Conservation (phyloP, 257 asterid genomes). For the Nicotiana undulata region DNA sequence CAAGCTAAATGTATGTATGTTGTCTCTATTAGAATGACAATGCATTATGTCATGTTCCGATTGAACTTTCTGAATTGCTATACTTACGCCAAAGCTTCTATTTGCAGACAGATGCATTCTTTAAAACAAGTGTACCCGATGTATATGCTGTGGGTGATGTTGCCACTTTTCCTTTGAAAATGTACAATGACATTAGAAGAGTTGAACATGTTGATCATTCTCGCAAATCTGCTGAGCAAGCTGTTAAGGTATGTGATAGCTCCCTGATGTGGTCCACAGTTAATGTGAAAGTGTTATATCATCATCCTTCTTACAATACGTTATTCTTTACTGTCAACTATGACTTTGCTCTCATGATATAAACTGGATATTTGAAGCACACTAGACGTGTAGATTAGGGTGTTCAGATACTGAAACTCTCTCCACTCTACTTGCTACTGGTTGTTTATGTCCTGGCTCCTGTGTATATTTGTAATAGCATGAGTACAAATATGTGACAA, state of each 20-base stretch:
- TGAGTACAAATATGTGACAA: not conserved
- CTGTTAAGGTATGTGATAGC: conserved; percentile 59
- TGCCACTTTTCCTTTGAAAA: conserved; percentile 88
- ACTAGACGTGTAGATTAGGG: not conserved
- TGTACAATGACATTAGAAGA: conserved; percentile 71
- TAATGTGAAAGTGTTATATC: not conserved
- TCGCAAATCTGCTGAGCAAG: conserved; percentile 96
- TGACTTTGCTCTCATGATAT: not conserved
- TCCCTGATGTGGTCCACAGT: not conserved
- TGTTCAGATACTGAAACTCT: not conserved
- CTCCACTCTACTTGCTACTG: not conserved
- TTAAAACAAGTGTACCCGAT: conserved; percentile 64
- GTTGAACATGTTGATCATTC: conserved; percentile 95
- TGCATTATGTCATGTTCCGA: not conserved
- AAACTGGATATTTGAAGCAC: not conserved
- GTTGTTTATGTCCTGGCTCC: not conserved
- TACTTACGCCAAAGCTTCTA: conserved; percentile 9
- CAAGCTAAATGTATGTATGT: not conserved
- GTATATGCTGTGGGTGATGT: conserved; percentile 97
- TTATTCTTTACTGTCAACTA: not conserved
- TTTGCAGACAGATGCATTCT: conserved; percentile 83
- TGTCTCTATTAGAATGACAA: not conserved
- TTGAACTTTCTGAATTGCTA: not conserved
- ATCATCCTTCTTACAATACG: not conserved
- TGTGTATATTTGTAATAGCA: not conserved